Conservation (phyloP, 1,284 basidiomycete species). For the Cerioporus squamosus region DNA sequence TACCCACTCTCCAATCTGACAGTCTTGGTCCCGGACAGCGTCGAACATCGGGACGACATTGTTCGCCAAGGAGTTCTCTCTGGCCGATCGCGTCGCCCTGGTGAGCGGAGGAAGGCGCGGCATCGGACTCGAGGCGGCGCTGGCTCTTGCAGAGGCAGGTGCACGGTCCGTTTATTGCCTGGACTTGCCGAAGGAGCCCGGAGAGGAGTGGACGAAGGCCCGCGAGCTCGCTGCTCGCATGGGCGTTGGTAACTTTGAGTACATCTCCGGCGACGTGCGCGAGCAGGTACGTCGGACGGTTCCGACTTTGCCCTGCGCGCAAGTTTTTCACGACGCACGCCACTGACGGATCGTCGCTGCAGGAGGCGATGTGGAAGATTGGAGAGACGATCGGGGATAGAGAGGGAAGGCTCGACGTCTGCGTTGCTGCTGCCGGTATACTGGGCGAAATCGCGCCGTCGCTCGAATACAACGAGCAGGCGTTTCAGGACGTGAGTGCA, state of each 20-base stretch:
- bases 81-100: conserved; percentile 72
- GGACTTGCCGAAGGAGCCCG: conserved; percentile 69
- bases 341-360: too few relatives aligned
- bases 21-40: too few relatives aligned
- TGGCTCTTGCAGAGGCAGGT: conserved; percentile 77
- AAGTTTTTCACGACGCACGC: too few relatives aligned
- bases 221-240: conserved; percentile 53
- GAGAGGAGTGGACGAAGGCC: conserved; percentile 67
- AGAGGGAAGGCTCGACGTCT: not conserved
- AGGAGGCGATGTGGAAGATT: conserved; percentile 54
- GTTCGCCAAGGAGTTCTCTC: conserved; percentile 74
- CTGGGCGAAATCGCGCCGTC: not conserved
- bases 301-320: too few relatives aligned
- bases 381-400: too few relatives aligned
- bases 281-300: conserved; percentile 44
- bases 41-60: conserved; percentile 19
- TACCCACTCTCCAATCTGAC: too few relatives aligned
- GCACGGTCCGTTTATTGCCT: conserved; percentile 78
- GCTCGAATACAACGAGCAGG: not conserved
- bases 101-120: conserved; percentile 82
- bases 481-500: not conserved
- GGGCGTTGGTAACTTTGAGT: conserved; percentile 57
- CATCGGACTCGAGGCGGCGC: conserved; percentile 81
- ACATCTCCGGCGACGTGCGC: conserved; percentile 66
- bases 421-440: not conserved